These are phyloP conservation scores for Cavenderia fasciculata DNA, from an alignment of 78 protist species.

Conservation along the genomic window DNA sequence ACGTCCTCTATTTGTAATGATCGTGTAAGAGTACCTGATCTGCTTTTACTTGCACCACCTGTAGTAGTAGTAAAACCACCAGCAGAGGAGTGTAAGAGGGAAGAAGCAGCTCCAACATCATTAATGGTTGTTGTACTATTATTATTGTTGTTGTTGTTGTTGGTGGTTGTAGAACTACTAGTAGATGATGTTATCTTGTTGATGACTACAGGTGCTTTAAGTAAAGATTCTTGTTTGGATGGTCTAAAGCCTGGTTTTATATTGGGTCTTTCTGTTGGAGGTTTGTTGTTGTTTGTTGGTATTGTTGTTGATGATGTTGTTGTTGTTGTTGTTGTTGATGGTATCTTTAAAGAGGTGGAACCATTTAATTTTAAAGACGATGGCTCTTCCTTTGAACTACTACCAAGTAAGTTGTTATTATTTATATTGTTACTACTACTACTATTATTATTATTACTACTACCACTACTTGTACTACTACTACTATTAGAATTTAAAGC, in stretches of 20 bases:
- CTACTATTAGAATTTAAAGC: background rate
- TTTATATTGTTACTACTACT: background rate
- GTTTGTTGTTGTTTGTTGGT: conserved; percentile 30
- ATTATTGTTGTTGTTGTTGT: background rate
- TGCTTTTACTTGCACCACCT: too few species aligned
- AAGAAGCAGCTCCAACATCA: background rate
- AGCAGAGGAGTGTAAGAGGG: too few species aligned
- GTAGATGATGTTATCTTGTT: background rate
- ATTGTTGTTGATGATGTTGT: background rate
- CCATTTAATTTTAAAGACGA: background rate
- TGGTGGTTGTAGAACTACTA: background rate
- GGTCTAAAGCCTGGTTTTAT: conserved; percentile 66
- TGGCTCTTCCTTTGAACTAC: conserved; percentile 9
- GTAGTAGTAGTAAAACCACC: too few species aligned
- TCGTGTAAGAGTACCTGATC: too few species aligned
- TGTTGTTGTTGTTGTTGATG: background rate
- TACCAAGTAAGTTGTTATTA: background rate
- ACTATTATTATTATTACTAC: too few species aligned
- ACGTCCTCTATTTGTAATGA: too few species aligned
- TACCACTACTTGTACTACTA: background rate
- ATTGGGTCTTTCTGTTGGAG: conserved; percentile 49
- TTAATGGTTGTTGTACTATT: background rate
- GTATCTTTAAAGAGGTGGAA: background rate
- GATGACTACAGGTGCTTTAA: background rate
- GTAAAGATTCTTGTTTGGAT: background rate